A percentile compares a stretch with the other conserved stretches of the same genome.
These are phyloP conservation scores for Podospora pseudocomata DNA, from an alignment of 495 filamentous ascomycete species.

Conservation along the genomic window DNA sequence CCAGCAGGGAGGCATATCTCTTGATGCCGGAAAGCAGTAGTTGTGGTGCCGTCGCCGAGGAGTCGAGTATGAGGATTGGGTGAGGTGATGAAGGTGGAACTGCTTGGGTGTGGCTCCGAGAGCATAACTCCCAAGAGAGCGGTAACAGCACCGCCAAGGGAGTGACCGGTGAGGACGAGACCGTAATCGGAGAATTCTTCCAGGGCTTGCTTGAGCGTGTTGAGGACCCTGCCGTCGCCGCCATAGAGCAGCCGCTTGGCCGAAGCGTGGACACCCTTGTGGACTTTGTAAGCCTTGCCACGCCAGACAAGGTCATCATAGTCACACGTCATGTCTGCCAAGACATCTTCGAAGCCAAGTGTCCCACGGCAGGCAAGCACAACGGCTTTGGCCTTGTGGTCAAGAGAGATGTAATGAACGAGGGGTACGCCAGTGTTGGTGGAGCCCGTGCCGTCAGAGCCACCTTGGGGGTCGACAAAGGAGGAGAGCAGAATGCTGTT, in stretches of 20 bases:
- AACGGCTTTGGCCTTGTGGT: slow-evolving; percentile 73
- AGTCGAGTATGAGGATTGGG: slow-evolving; percentile 41
- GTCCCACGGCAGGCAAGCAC: slow-evolving; percentile 75
- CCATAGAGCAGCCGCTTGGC: slow-evolving; percentile 66
- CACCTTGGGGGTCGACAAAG: slow-evolving; percentile 71
- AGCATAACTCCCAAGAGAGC: slow-evolving; percentile 72
- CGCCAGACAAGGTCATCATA: slow-evolving; percentile 69
- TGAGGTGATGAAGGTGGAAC: slow-evolving; percentile 45
- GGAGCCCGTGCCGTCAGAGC: slow-evolving; percentile 65
- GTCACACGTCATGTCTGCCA: slow-evolving; percentile 79
- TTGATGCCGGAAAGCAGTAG: slow-evolving; percentile 20
- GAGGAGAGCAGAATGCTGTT: slow-evolving; percentile 71
- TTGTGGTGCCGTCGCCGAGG: slow-evolving; percentile 28
- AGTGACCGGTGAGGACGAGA: slow-evolving; percentile 72
- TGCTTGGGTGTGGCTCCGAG: slow-evolving; percentile 52
- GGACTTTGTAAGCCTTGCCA: slow-evolving; percentile 65
- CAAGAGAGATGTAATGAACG: slow-evolving; percentile 73
- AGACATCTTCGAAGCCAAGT: slow-evolving; percentile 73
- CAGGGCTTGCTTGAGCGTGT: slow-evolving; percentile 65
- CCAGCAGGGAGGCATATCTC: slow-evolving; percentile 56
- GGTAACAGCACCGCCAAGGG: slow-evolving; percentile 71
- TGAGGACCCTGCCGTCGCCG: slow-evolving; percentile 60
- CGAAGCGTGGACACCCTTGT: slow-evolving; percentile 81
- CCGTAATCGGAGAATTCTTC: slow-evolving; percentile 71
- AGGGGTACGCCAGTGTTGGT: slow-evolving; percentile 72